A percentile compares a stretch with the other conserved stretches of the same genome.
These are phyloP conservation scores for Selenicereus undatus DNA, from an alignment of 148 eudicot species.

Conservation along the genomic window DNA sequence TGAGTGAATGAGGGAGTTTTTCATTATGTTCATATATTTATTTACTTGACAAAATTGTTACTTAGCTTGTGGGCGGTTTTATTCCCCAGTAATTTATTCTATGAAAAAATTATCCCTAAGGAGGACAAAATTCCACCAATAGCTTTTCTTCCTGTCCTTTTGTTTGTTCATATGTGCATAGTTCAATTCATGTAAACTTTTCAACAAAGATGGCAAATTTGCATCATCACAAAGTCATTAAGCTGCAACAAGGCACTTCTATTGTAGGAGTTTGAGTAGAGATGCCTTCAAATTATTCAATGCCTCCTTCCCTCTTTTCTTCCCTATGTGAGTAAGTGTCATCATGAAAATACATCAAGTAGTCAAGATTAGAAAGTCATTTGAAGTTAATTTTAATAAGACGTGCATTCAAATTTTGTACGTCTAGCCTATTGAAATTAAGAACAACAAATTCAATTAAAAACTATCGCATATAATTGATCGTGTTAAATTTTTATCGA, in stretches of 20 bases:
- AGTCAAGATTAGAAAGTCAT: neutral
- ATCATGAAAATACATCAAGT: neutral
- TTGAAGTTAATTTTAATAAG: neutral
- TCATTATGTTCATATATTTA: too few relatives aligned
- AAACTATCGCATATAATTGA: neutral
- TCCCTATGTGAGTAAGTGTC: neutral
- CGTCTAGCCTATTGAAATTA: too few relatives aligned
- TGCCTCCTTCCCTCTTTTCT: neutral
- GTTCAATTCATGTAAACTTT: conserved; percentile 3
- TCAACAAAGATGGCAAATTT: conserved; percentile 14
- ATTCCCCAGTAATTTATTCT: neutral
- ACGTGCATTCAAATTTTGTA: too few relatives aligned
- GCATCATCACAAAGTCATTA: conserved; percentile 21
- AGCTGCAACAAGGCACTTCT: conserved; percentile 22
- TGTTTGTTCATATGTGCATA: conserved; percentile 13
- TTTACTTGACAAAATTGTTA: too few relatives aligned
- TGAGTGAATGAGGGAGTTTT: too few relatives aligned
- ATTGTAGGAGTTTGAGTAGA: conserved; percentile 25
- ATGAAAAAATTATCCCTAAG: neutral
- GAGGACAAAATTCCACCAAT: conserved; percentile 22
- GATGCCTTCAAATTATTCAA: conserved; percentile 18
- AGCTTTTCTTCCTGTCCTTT: conserved; percentile 15
- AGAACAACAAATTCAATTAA: neutral
- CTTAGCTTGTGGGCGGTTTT: neutral
- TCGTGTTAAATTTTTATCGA: neutral